Evolutionary conservation across 2,329 filamentous ascomycete genomes (phyloP).

Genomic region (Neofusicoccum kwambonambiense): DNA sequence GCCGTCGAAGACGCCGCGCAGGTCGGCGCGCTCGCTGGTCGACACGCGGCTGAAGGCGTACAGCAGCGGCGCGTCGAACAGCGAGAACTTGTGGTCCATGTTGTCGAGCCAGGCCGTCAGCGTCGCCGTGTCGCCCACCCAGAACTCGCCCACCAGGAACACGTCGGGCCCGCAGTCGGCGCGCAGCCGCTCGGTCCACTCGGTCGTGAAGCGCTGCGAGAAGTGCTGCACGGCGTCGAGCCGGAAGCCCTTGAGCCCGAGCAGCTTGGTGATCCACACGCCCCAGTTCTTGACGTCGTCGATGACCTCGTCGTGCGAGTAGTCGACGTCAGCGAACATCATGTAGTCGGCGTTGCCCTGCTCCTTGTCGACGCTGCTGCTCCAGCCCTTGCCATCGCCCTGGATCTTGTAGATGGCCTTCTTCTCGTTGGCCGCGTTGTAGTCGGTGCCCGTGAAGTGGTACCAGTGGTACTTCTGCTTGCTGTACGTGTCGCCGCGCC

Average conservation of each 20-base stretch:
- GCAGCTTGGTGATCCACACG: constrained; percentile 61
- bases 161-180: constrained; percentile 52
- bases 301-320: constrained; percentile 62
- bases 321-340: constrained; percentile 72
- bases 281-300: constrained; percentile 66
- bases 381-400: constrained; percentile 65
- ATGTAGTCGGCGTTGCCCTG: constrained; percentile 68
- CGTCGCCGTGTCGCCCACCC: constrained; percentile 57
- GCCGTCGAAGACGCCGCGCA: constrained; percentile 62
- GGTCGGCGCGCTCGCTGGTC: constrained; percentile 42
- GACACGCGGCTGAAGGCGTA: constrained; percentile 54
- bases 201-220: constrained; percentile 62
- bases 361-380: constrained; percentile 59
- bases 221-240: constrained; percentile 74
- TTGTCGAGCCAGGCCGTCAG: constrained; percentile 58
- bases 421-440: constrained; percentile 56
- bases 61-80: constrained; percentile 69
- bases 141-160: constrained; percentile 70
- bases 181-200: constrained; percentile 61
- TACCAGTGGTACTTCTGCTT: constrained; percentile 63
- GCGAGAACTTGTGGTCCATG: constrained; percentile 57
- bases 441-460: constrained; percentile 69
- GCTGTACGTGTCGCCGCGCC: constrained; percentile 60
- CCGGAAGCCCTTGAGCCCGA: constrained; percentile 64
- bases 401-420: constrained; percentile 66